Evolutionary conservation across 768 basidiomycete genomes (phyloP).

Genomic region (Tulasnella sp.): DNA sequence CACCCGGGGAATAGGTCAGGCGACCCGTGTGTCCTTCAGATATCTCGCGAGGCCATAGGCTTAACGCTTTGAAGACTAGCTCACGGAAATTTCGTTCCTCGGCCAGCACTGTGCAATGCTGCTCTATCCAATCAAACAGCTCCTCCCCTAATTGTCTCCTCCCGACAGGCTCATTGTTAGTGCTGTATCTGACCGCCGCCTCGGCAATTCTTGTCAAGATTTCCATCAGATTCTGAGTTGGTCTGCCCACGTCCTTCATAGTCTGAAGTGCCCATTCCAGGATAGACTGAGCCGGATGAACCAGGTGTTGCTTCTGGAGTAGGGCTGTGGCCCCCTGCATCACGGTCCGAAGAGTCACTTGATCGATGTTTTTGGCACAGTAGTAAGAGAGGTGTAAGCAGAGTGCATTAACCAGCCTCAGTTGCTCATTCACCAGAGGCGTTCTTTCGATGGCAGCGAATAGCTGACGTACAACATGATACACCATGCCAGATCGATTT

Average conservation of each 20-base stretch:
- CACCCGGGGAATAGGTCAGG: too few species aligned
- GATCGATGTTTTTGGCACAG: slow-evolving; percentile 45
- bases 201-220: slow-evolving; percentile 57
- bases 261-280: slow-evolving; percentile 59
- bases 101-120: slow-evolving; percentile 34
- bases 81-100: slow-evolving; percentile 28
- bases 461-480: slow-evolving; percentile 63
- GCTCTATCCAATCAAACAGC: slow-evolving; percentile 52
- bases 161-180: slow-evolving; percentile 23
- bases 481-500: slow-evolving; percentile 33
- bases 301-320: slow-evolving; percentile 54
- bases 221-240: slow-evolving; percentile 24
- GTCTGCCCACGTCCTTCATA: slow-evolving; percentile 29
- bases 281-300: slow-evolving; percentile 56
- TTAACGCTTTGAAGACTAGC: slow-evolving; percentile 43
- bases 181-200: slow-evolving; percentile 42
- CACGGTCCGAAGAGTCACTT: slow-evolving; percentile 51
- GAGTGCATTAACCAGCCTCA: slow-evolving; percentile 57
- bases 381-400: slow-evolving; percentile 65
- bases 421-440: slow-evolving; percentile 72
- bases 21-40: too few species aligned
- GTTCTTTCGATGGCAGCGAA: slow-evolving; percentile 51
- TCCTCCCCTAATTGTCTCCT: slow-evolving; percentile 32
- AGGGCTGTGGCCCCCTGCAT: slow-evolving; percentile 54
- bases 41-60: slow-evolving; percentile 59